phyloP scores from a whole-genome alignment of 2,329 filamentous ascomycete species.

The Nakataea oryzae region DNA sequence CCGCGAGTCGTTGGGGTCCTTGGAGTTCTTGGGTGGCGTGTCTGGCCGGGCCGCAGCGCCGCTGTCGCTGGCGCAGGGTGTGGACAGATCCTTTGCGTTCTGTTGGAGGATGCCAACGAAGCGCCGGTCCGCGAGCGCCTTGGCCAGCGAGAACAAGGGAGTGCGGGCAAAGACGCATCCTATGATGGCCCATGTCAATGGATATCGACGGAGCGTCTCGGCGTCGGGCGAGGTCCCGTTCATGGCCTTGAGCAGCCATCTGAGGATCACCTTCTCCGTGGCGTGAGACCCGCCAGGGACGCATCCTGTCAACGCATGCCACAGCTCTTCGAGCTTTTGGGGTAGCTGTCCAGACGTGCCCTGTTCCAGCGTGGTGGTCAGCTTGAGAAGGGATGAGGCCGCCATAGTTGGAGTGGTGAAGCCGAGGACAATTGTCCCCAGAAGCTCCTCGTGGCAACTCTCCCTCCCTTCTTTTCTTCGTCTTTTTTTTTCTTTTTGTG shows the following conservation, averaged over 20 bases:
- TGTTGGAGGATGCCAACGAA: slow-evolving; percentile 58
- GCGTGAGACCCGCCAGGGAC: slow-evolving; percentile 33
- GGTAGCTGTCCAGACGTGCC: slow-evolving; percentile 29
- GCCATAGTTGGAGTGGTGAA: slow-evolving; percentile 5
- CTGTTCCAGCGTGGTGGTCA: slow-evolving; percentile 45
- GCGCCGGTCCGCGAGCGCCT: slow-evolving; percentile 58
- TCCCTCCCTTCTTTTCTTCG: neutral
- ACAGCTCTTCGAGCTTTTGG: slow-evolving; percentile 37
- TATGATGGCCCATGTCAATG: slow-evolving; percentile 51
- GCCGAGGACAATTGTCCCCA: neutral
- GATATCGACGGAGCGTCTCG: slow-evolving; percentile 43
- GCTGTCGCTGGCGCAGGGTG: slow-evolving; percentile 16
- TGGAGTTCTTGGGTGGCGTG: slow-evolving; percentile 5
- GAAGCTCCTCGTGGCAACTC: neutral
- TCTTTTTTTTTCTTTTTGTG: neutral
- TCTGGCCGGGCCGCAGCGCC: neutral
- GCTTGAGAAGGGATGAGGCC: slow-evolving; percentile 31
- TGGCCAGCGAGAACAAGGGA: slow-evolving; percentile 58
- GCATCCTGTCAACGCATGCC: slow-evolving; percentile 33
- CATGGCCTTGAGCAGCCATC: slow-evolving; percentile 56
- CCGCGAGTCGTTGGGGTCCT: slow-evolving; percentile 5
- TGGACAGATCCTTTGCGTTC: slow-evolving; percentile 48
- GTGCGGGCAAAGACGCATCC: slow-evolving; percentile 52
- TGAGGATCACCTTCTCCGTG: slow-evolving; percentile 45
- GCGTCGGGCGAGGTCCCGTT: slow-evolving; percentile 32